phyloP scores from a whole-genome alignment of 2,329 filamentous ascomycete genomes.

The Fusarium tupiense region DNA sequence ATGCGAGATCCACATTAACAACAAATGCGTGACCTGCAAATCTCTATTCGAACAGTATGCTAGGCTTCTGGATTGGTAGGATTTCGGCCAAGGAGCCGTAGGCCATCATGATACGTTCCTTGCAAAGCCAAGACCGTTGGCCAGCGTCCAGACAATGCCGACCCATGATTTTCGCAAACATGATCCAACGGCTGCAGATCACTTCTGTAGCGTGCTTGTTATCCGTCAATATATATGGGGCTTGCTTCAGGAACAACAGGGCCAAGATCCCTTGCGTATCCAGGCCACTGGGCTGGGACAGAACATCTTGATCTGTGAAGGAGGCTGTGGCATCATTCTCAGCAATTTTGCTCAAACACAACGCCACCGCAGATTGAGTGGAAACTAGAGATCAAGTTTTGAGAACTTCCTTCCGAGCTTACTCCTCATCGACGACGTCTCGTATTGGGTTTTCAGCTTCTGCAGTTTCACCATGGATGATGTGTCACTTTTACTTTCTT shows the following conservation, averaged over 20 bases:
- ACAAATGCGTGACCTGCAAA: neutral
- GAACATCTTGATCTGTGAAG: neutral
- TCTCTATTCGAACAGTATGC: neutral
- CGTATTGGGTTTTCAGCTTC: neutral
- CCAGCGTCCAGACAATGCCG: neutral
- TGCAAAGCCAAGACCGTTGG: neutral
- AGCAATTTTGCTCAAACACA: neutral
- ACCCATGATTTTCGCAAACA: neutral
- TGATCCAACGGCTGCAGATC: slow-evolving; percentile 1
- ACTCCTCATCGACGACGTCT: too few species aligned
- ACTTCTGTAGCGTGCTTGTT: neutral
- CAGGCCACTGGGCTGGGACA: neutral
- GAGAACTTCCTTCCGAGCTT: too few species aligned
- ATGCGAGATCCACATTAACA: neutral
- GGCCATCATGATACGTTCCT: neutral
- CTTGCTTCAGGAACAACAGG: neutral
- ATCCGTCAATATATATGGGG: neutral
- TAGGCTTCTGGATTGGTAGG: too few species aligned
- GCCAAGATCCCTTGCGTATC: neutral
- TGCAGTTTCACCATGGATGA: neutral
- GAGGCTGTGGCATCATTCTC: neutral
- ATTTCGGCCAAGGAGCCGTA: neutral
- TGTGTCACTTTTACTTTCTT: slow-evolving; percentile 3
- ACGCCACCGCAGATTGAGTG: too few species aligned
- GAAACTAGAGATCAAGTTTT: too few species aligned